These are phyloP conservation scores for Gracilaria gracilis DNA, from an alignment of 23 red algal species.

Conservation along the genomic window DNA sequence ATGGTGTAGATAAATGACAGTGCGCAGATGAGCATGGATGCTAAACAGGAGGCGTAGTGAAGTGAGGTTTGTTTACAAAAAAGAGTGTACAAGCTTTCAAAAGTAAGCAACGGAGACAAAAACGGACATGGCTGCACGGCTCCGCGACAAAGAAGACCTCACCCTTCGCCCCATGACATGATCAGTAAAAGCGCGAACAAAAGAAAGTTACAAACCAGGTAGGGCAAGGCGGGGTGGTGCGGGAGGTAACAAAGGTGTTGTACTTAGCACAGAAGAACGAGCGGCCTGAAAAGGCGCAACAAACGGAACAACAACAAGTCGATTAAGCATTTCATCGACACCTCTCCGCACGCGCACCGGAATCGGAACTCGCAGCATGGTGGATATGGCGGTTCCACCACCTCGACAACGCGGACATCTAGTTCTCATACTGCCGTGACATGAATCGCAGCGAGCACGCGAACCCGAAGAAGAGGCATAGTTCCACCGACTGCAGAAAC, in stretches of 20 bases:
- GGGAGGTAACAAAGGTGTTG: not conserved
- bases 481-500: constrained; percentile 40
- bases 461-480: not conserved
- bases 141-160: not conserved
- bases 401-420: constrained; percentile 40
- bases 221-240: not conserved
- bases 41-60: not conserved
- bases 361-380: constrained; percentile 12
- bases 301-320: not conserved
- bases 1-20: no score
- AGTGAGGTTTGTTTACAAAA: constrained; percentile 15
- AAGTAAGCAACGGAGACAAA: not conserved
- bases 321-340: constrained; percentile 21
- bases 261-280: not conserved
- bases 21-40: no score
- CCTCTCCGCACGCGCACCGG: constrained; percentile 10
- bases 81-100: not conserved
- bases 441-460: constrained; percentile 21
- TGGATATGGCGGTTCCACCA: constrained; percentile 31
- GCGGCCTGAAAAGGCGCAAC: not conserved
- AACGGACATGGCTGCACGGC: not conserved
- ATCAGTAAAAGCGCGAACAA: not conserved
- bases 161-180: not conserved
- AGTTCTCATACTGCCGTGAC: constrained; percentile 6
- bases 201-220: constrained; percentile 6